Evolutionary conservation across 2,329 filamentous ascomycete genomes (phyloP), one percentile per base, ranked within the genome.

Genomic region (Fusarium euwallaceae): DNA sequence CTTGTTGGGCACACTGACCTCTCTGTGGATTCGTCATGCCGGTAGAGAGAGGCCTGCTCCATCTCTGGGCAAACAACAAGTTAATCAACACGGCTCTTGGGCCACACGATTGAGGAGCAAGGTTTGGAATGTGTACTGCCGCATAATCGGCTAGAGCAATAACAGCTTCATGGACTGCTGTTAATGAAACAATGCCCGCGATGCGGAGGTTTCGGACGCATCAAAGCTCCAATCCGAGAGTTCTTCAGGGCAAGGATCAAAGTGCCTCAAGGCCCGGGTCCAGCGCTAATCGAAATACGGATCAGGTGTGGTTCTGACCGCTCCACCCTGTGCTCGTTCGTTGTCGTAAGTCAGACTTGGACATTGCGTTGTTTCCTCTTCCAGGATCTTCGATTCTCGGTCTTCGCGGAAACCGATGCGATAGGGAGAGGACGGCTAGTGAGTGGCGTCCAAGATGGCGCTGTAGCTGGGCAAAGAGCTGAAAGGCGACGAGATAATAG

Each of bases 141-240:
- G 48, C 61, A 56, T 56, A 55, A 62, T 51, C 11, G 41, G 22
- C 29, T 11, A 41, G 37, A 51, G 22, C n/a, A 32, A 43, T 27
- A 22, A 34, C 36, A 27, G 37, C 48, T 64, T 64, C 27, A 58
- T 58, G 48, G 34, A 16, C 56, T 74, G 59, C 27, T 51, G 59
- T 36, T 69, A 59, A 71, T 69, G 48, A 61, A 60, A 64, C 61
- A 63, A 53, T 37, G 48, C 48, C 17, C 62, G 66, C 24, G 34
- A 16, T 67, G 51, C 72, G 72, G 72, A 73, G 66, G 72, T 67
- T 75, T 75, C 72, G 72, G 72, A 70, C 41, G 37, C 61, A 64
- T n/a, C 43, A 39, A 41, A 64, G 34, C 48, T 41, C 36, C 51
- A 64, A 64, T 56, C 36, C 36, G 20, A 67, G 59, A 67, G 36